Evolutionary conservation across 257 asterid genomes (phyloP).

Genomic region (Penstemon eatonii): DNA sequence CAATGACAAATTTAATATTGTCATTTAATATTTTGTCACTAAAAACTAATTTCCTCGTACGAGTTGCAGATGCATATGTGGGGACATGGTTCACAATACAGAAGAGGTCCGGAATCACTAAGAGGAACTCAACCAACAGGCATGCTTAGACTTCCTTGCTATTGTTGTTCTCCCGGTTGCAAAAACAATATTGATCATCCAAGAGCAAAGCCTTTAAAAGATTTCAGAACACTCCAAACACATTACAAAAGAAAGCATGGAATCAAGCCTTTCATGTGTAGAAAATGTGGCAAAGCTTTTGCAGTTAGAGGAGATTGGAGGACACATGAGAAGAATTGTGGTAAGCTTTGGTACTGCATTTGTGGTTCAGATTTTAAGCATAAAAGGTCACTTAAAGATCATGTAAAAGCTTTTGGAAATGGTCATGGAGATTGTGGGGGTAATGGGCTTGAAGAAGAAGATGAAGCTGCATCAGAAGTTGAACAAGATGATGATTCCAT

Average conservation of each 20-base stretch:
- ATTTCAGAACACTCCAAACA: conserved; percentile 89
- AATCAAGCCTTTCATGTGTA: conserved; percentile 83
- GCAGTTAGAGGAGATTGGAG: conserved; percentile 92
- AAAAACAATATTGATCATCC: conserved; percentile 90
- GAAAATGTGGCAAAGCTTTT: conserved; percentile 77
- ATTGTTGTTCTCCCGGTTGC: conserved; percentile 81
- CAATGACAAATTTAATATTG: background rate
- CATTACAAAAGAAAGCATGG: conserved; percentile 93
- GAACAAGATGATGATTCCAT: conserved; percentile 54
- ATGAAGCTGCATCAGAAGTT: conserved; percentile 75
- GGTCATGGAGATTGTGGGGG: conserved; percentile 80
- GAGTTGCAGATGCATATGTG: conserved; percentile 87
- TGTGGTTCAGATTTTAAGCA: conserved; percentile 84
- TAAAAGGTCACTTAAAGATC: conserved; percentile 83
- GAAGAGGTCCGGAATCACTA: conserved; percentile 84
- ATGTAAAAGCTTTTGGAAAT: conserved; percentile 69
- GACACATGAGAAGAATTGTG: conserved; percentile 85
- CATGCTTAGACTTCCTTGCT: conserved; percentile 86
- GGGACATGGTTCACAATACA: conserved; percentile 98
- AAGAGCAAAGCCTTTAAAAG: conserved; percentile 78
- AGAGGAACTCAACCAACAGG: conserved; percentile 94
- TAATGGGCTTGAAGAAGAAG: conserved; percentile 67
- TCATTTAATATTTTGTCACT: background rate
- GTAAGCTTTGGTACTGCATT: conserved; percentile 83
- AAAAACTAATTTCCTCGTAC: background rate